Conservation (phyloP, 2,329 filamentous ascomycete species). For the Fusarium tricinctum region DNA sequence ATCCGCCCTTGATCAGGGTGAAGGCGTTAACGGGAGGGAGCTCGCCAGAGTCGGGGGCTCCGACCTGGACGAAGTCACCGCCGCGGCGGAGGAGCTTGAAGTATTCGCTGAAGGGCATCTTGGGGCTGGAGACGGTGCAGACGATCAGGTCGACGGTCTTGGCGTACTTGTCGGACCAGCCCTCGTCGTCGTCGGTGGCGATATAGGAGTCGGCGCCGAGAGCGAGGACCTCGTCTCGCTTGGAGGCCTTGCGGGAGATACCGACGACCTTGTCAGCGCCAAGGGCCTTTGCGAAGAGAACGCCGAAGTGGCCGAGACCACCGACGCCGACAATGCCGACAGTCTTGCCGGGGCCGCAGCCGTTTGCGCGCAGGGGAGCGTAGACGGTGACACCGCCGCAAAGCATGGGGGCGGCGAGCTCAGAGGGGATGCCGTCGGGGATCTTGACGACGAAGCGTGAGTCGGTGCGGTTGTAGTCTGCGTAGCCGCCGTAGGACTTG, state of each 20-base stretch:
- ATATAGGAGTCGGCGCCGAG: constrained; percentile 68
- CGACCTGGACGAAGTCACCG: constrained; percentile 75
- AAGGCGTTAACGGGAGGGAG: constrained; percentile 47
- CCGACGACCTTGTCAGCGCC: constrained; percentile 71
- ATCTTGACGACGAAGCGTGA: constrained; percentile 64
- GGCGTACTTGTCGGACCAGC: constrained; percentile 67
- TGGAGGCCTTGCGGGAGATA: constrained; percentile 66
- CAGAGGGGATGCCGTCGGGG: constrained; percentile 57
- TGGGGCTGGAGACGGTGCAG: constrained; percentile 65
- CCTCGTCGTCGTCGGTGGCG: constrained; percentile 60
- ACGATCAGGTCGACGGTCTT: constrained; percentile 69
- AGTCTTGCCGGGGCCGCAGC: constrained; percentile 74
- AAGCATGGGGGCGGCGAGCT: constrained; percentile 71
- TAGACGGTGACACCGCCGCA: constrained; percentile 78
- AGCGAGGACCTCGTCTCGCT: constrained; percentile 67
- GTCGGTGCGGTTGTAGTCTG: constrained; percentile 52
- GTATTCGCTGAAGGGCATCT: constrained; percentile 74
- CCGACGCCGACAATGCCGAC: constrained; percentile 78
- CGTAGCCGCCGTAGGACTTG: constrained; percentile 63
- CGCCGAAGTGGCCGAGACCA: constrained; percentile 76
- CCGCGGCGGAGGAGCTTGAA: constrained; percentile 70
- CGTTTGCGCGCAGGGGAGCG: constrained; percentile 71
- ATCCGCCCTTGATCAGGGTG: constrained; percentile 37
- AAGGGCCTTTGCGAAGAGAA: constrained; percentile 76
- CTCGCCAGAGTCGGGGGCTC: constrained; percentile 48